A percentile compares a stretch with the other conserved stretches of the same genome.
These are phyloP conservation scores for Magnusiomyces ingens DNA, from an alignment of 1,139 yeast species.

Conservation along the genomic window DNA sequence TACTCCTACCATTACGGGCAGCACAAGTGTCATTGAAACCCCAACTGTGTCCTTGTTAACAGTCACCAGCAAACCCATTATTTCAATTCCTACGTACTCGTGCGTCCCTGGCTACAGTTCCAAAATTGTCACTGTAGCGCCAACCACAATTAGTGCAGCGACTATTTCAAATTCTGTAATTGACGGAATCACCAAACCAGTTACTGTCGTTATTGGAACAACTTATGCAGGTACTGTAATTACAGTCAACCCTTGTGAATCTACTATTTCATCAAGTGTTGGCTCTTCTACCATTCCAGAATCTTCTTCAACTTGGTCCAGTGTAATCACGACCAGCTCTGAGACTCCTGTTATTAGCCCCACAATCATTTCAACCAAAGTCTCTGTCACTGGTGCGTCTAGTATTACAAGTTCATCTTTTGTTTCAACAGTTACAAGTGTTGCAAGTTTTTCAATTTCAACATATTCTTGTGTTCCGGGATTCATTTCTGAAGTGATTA, in stretches of 20 bases:
- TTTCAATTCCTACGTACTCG: conserved; percentile 5
- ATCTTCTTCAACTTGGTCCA: conserved; percentile 10
- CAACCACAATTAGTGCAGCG: conserved; percentile 18
- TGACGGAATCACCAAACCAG: background rate
- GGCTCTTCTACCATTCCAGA: background rate
- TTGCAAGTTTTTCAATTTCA: conserved; percentile 4
- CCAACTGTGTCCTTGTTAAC: background rate
- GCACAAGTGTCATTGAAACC: background rate
- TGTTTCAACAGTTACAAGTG: conserved; percentile 7
- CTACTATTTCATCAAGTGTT: conserved; percentile 3
- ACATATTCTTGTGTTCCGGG: conserved; percentile 4
- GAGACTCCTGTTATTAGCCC: conserved; percentile 17
- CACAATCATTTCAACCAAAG: background rate
- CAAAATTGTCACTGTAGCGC: conserved; percentile 15
- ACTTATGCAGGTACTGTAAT: conserved; percentile 17
- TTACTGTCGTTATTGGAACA: conserved; percentile 15
- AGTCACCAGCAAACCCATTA: conserved; percentile 1
- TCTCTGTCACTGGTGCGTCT: background rate
- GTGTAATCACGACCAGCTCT: conserved; percentile 33
- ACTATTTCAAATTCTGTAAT: conserved; percentile 14
- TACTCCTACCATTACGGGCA: background rate
- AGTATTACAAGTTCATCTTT: conserved; percentile 28
- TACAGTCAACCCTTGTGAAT: conserved; percentile 16
- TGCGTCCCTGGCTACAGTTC: conserved; percentile 1
- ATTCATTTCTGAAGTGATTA: conserved; percentile 3